Percentiles rank a stretch among this genome's conserved stretches.
Conservation (phyloP, 2,329 filamentous ascomycete species). For the Hypoxylon sp. region DNA sequence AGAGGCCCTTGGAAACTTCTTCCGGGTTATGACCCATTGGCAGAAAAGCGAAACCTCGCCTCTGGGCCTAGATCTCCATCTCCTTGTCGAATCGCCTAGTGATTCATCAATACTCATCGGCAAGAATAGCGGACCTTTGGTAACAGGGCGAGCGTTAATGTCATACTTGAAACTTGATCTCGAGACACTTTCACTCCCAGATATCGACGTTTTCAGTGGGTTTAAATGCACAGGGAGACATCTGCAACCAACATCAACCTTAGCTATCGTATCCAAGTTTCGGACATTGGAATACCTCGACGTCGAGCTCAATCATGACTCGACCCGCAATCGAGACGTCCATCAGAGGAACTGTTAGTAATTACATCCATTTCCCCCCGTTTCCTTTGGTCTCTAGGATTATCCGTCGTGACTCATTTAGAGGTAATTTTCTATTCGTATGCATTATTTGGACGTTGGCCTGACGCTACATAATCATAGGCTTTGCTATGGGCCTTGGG, state of each 20-base stretch:
- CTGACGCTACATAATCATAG: slow-evolving; percentile 25
- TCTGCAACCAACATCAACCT: slow-evolving; percentile 33
- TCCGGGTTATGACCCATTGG: slow-evolving; percentile 38
- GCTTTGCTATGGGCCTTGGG: slow-evolving; percentile 36
- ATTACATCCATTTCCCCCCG: background rate
- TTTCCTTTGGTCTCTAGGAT: background rate
- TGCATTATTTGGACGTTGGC: background rate
- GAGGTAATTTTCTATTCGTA: background rate
- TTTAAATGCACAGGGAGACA: slow-evolving; percentile 41
- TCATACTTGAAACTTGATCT: slow-evolving; percentile 38
- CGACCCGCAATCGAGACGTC: slow-evolving; percentile 34
- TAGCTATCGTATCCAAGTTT: slow-evolving; percentile 39
- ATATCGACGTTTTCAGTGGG: slow-evolving; percentile 36
- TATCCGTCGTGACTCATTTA: background rate
- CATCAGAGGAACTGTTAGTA: slow-evolving; percentile 42
- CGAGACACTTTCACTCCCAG: slow-evolving; percentile 35
- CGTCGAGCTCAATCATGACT: slow-evolving; percentile 43
- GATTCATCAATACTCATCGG: slow-evolving; percentile 27
- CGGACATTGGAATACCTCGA: slow-evolving; percentile 39
- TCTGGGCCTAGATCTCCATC: slow-evolving; percentile 36
- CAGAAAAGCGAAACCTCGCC: slow-evolving; percentile 32
- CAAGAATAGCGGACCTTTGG: slow-evolving; percentile 20
- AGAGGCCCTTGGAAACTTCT: slow-evolving; percentile 32
- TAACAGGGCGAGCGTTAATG: slow-evolving; percentile 34
- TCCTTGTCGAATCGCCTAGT: slow-evolving; percentile 41